Evolutionary conservation across 1,139 yeast species (phyloP).

Genomic region (Suhomyces guaymorum): DNA sequence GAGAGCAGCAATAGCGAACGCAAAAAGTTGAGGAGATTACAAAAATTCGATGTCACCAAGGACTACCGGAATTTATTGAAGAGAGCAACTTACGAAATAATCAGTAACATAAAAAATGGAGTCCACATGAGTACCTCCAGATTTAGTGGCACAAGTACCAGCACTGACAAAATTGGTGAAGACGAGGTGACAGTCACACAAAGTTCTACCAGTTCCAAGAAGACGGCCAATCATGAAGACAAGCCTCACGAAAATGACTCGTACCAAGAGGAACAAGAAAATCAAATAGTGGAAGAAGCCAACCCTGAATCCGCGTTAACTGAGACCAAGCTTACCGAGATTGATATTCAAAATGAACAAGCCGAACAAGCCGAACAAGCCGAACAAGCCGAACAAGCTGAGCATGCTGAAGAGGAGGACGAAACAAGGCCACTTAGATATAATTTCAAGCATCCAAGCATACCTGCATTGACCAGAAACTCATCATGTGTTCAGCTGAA

Average conservation of each 20-base stretch:
- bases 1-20: constrained; percentile 38
- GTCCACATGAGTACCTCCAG: constrained; percentile 20
- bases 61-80: constrained; percentile 42
- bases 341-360: neutral
- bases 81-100: constrained; percentile 37
- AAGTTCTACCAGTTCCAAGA: constrained; percentile 18
- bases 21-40: constrained; percentile 38
- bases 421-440: constrained; percentile 11
- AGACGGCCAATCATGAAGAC: constrained; percentile 6
- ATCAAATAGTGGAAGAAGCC: constrained; percentile 14
- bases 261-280: constrained; percentile 15
- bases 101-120: constrained; percentile 29
- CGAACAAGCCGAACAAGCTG: constrained; percentile 1
- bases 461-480: constrained; percentile 24
- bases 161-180: constrained; percentile 29
- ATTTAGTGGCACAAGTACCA: constrained; percentile 32
- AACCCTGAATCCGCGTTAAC: constrained; percentile 5
- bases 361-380: neutral
- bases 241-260: constrained; percentile 10
- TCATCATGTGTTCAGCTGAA: constrained; percentile 27
- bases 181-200: constrained; percentile 22
- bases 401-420: constrained; percentile 5
- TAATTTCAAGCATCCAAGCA: constrained; percentile 14
- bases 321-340: constrained; percentile 1
- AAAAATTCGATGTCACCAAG: constrained; percentile 43